Base-by-base conservation (phyloP, 495 filamentous ascomycete species). In the Xylaria acuta region DNA sequence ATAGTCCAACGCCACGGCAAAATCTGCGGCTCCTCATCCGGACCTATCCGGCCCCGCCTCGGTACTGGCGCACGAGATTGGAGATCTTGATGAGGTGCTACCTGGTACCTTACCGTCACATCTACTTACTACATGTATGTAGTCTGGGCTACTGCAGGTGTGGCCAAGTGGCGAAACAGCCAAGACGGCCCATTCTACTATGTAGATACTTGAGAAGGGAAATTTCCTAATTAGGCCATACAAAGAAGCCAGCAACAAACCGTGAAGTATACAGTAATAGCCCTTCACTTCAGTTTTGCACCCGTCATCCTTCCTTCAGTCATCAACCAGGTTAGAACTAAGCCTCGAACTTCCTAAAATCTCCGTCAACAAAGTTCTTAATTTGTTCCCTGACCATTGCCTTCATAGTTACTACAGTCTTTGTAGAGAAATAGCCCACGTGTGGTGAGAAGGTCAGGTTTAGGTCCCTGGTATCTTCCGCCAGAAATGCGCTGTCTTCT, bases 371-470 rank as follows among this genome's bases (percentile, higher is more conserved):
- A 14, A 67, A 72, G n/a, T 54, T 68, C 64, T 20, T 72, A 12
- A 72, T 73, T 14, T 25, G 60, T 32, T 69, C 67, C 14, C 36
- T 73, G 27, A 73, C 67, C 72, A 73, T 73, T 12, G 27, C 34
- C 36, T 70, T 70, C 72, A 73, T 66, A 3, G 60, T 70, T 1
- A 51, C 27, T 1, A 73, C 36, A 0, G 72, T 73, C 62, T 70
- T 70, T 7, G 67, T 60, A 18, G 72, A 73, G 72, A 66, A 73
- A 53, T 73, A 73, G 1, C 67, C 72, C 9, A 73, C 66, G 27
- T 84, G 82, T 22, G 82, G 80, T 0, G 76, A 74, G 22, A 79
- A 64, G 0, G 77, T 75, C 32, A 82, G 64, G 69, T 82, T 83
- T 70, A 81, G 71, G 2, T 43, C 74, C 49, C 38, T 69, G 12